A percentile compares a stretch with the other conserved stretches of the same genome.
These are phyloP conservation scores for Cladobotryum mycophilum DNA, from an alignment of 2,329 filamentous ascomycete genomes.

Conservation along the genomic window DNA sequence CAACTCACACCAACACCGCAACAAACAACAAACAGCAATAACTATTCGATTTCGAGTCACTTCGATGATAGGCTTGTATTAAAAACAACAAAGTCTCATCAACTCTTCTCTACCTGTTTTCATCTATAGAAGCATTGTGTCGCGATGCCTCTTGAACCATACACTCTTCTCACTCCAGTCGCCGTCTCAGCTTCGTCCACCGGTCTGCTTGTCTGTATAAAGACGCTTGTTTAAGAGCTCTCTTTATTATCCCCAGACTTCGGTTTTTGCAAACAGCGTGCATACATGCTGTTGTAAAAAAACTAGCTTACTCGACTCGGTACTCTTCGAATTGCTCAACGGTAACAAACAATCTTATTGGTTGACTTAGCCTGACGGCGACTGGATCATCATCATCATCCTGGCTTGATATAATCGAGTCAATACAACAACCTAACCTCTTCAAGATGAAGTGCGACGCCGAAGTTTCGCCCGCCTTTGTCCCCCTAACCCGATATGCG, in stretches of 20 bases:
- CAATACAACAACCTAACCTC: conserved; percentile 21
- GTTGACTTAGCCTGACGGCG: conserved; percentile 48
- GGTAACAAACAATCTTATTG: conserved; percentile 38
- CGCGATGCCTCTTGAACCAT: conserved; percentile 55
- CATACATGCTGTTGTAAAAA: conserved; percentile 32
- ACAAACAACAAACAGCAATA: neutral
- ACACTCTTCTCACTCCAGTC: conserved; percentile 48
- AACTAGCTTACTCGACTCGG: conserved; percentile 32
- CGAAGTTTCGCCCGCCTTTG: conserved; percentile 47
- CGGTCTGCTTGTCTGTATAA: conserved; percentile 53
- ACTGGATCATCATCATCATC: conserved; percentile 42
- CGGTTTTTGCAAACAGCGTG: conserved; percentile 31
- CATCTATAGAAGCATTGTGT: conserved; percentile 27
- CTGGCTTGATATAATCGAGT: conserved; percentile 23
- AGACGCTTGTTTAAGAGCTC: conserved; percentile 38
- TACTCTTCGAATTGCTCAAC: conserved; percentile 26
- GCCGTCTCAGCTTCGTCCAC: conserved; percentile 55
- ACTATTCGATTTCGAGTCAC: conserved; percentile 4
- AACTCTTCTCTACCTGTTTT: conserved; percentile 5
- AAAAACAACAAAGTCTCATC: conserved; percentile 13
- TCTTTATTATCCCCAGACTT: conserved; percentile 31
- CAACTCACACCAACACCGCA: conserved; percentile 3
- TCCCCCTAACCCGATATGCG: conserved; percentile 41
- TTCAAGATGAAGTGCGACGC: conserved; percentile 55
- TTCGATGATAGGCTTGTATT: conserved; percentile 31